Evolutionary conservation across 768 basidiomycete species (phyloP), one percentile per base, ranked within the genome.

Genomic region (Coprinopsis marcescibilis): DNA sequence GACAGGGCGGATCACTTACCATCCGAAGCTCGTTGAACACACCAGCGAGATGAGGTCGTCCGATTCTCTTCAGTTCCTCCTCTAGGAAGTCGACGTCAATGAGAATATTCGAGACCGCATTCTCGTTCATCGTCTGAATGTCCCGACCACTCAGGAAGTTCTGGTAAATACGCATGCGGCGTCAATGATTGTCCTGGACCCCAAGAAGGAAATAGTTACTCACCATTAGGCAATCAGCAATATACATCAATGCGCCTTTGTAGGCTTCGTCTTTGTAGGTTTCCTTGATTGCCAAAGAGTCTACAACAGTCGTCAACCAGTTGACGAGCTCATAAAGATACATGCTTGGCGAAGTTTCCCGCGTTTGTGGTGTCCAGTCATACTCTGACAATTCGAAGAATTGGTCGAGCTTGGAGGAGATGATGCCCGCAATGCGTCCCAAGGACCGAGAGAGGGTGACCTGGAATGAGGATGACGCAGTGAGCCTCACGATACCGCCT

Each of bases 351-450:
- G 80, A 80, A 48, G 77, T 73, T 60, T 89, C 85, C 26, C 80
- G 78, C 10, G 69, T 62, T 26, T 72, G 68, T 7, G 91, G 87
- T 27, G 84, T 86, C 93, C 93, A 98, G 57, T 94, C 83, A 61
- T 97, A 97, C 65, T 95, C 90, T 3, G 94, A 86, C 34, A 95
- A 73, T 50, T 91, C 96, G 61, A 96, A 95, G 70, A 95, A 95
- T 55, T 92, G 89, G 58, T 95, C 89, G 5, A 98, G 81, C 61
- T 99, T 98, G 17, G 87, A 86, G 6, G 81, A 78, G 57, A 98
- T 94, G 35, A 95, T 75, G 10, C 74, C 73, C 14, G 85, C 82
- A 54, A 98, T 88, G 3, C 91, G 85, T 25, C 72, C 69, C 38
- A 83, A 74, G 7, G 93, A 86, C 33, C 76, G 76, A 8, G 75